Conservation (phyloP, 805 yeast species). For the Wickerhamomyces alni region DNA sequence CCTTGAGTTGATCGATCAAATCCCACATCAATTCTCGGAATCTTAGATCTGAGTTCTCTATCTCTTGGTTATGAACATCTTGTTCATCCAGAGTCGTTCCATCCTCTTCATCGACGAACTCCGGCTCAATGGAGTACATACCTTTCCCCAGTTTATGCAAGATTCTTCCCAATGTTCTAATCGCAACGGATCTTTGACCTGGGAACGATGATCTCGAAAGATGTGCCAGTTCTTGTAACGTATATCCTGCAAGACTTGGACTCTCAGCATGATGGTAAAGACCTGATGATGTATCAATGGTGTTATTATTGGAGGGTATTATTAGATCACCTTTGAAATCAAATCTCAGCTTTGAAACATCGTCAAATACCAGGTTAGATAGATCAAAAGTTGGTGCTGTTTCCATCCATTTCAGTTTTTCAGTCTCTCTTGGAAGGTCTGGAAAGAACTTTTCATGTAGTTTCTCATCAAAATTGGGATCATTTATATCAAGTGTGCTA, state of each 20-base stretch:
- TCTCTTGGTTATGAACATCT: slow-evolving; percentile 29
- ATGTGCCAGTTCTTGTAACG: slow-evolving; percentile 75
- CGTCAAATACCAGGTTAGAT: slow-evolving; percentile 26
- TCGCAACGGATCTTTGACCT: slow-evolving; percentile 82
- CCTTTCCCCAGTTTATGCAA: slow-evolving; percentile 71
- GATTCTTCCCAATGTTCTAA: slow-evolving; percentile 82
- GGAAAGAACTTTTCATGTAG: slow-evolving; percentile 86
- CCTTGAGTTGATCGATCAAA: slow-evolving; percentile 51
- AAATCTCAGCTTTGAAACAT: slow-evolving; percentile 71
- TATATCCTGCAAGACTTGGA: slow-evolving; percentile 90
- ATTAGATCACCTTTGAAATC: slow-evolving; percentile 82
- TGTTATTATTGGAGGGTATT: slow-evolving; percentile 43
- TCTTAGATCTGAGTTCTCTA: slow-evolving; percentile 25
- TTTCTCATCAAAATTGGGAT: slow-evolving; percentile 72
- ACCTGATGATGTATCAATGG: slow-evolving; percentile 53
- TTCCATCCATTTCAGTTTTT: slow-evolving; percentile 88
- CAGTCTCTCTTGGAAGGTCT: slow-evolving; percentile 77
- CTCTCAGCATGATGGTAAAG: slow-evolving; percentile 88
- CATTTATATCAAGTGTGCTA: slow-evolving; percentile 52
- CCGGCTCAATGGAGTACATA: slow-evolving; percentile 47
- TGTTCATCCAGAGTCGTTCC: slow-evolving; percentile 19
- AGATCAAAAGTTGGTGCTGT: slow-evolving; percentile 44
- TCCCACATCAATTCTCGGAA: slow-evolving; percentile 58
- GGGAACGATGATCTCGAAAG: slow-evolving; percentile 72
- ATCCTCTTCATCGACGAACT: slow-evolving; percentile 28